Percentiles rank a stretch among this genome's conserved stretches.
Conservation (phyloP, 2,329 filamentous ascomycete species). For the Ophiostoma piceae region DNA sequence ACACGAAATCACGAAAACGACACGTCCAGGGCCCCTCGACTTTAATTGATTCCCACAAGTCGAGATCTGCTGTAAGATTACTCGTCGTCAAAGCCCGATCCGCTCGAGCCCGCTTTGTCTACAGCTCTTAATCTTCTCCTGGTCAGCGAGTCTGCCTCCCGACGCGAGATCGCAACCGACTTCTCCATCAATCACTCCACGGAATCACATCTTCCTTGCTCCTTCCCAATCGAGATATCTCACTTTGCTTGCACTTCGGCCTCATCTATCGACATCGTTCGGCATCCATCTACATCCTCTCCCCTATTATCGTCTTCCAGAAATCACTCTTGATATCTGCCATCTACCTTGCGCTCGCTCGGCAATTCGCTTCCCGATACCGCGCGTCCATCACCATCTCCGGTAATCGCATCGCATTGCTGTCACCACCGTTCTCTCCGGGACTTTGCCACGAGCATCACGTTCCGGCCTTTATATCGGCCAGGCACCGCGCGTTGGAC, state of each 20-base stretch:
- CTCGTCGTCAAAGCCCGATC: neutral
- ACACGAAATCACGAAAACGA: conserved; percentile 31
- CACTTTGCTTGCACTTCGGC: neutral
- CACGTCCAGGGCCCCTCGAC: conserved; percentile 27
- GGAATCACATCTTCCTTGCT: neutral
- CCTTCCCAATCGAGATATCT: neutral
- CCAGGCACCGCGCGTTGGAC: neutral
- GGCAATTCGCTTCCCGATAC: neutral
- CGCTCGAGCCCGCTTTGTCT: conserved; percentile 7
- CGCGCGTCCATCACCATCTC: neutral
- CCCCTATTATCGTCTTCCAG: neutral
- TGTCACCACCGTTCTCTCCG: neutral
- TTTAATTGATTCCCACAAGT: conserved; percentile 29
- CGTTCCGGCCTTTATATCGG: neutral
- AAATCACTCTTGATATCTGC: neutral
- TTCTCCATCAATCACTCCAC: neutral
- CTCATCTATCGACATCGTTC: neutral
- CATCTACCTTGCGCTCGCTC: neutral
- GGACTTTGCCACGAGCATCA: neutral
- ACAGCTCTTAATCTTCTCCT: conserved; percentile 4
- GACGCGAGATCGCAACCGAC: neutral
- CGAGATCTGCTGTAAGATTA: neutral
- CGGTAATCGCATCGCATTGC: too few species aligned
- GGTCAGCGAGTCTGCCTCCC: neutral
- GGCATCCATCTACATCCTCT: too few species aligned